phyloP scores from a whole-genome alignment of 2,329 filamentous ascomycete genomes.

The Lecanosticta acicola region DNA sequence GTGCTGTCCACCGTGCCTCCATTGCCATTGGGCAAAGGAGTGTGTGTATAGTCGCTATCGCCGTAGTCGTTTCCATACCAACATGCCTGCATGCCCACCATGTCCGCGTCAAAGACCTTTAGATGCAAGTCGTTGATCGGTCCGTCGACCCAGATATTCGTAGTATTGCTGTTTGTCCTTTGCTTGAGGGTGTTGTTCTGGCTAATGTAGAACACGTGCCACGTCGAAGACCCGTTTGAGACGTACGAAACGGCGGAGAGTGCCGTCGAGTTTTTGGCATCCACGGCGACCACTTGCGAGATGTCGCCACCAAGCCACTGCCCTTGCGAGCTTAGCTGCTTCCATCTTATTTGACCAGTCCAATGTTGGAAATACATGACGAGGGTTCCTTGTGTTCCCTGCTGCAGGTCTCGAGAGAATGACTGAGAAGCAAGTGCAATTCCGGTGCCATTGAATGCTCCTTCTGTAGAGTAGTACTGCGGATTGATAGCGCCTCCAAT shows the following conservation, averaged over 20 bases:
- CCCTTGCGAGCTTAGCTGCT: conserved; percentile 34
- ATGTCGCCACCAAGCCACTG: conserved; percentile 37
- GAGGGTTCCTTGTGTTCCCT: conserved; percentile 35
- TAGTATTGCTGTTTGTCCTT: conserved; percentile 35
- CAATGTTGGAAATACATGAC: conserved; percentile 44
- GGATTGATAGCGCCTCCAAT: conserved; percentile 39
- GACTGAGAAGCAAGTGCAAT: conserved; percentile 43
- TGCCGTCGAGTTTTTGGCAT: conserved; percentile 41
- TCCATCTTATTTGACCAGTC: conserved; percentile 38
- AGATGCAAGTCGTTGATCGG: conserved; percentile 30
- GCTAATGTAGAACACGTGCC: conserved; percentile 35
- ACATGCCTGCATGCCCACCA: conserved; percentile 36
- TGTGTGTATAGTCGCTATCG: conserved; percentile 36
- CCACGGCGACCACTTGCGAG: conserved; percentile 36
- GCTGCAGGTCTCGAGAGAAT: conserved; percentile 28
- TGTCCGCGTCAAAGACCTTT: conserved; percentile 27
- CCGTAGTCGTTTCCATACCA: conserved; percentile 36
- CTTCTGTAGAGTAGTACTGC: conserved; percentile 36
- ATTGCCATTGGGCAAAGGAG: conserved; percentile 30
- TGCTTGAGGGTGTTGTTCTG: conserved; percentile 37
- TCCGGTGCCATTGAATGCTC: conserved; percentile 45
- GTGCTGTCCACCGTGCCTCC: conserved; percentile 22
- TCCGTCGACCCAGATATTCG: conserved; percentile 38
- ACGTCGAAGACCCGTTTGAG: conserved; percentile 27
- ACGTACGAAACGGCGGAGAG: conserved; percentile 42